Conservation (phyloP, 2,329 filamentous ascomycete species). For the Tolypocladium amazonense region DNA sequence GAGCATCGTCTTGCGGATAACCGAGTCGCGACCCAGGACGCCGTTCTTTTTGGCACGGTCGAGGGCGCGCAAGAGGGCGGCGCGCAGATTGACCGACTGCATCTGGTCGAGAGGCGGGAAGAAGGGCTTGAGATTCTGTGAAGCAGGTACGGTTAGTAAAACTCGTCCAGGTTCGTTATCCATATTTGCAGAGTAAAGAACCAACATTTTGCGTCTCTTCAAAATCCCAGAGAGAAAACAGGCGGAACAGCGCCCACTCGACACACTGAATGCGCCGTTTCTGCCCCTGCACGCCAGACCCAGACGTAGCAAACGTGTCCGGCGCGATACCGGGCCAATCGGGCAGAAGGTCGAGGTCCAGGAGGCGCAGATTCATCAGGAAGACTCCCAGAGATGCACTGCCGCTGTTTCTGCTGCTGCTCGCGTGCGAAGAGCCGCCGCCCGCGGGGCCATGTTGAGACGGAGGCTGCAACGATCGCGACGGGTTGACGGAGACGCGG, state of each 20-base stretch:
- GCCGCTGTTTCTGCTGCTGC: not conserved
- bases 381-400: constrained; percentile 35
- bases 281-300: constrained; percentile 58
- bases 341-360: constrained; percentile 63
- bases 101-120: constrained; percentile 85
- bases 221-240: constrained; percentile 77
- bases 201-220: constrained; percentile 62
- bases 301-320: constrained; percentile 54
- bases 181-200: not conserved
- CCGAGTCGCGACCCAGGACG: constrained; percentile 64
- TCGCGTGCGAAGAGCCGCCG: not conserved
- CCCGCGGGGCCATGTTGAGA: not conserved
- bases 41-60: constrained; percentile 85
- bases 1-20: constrained; percentile 87
- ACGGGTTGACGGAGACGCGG: constrained; percentile 3
- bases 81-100: constrained; percentile 82
- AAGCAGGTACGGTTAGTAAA: not conserved
- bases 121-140: constrained; percentile 75
- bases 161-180: not conserved
- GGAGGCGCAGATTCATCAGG: constrained; percentile 70
- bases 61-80: constrained; percentile 69
- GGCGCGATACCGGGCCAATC: constrained; percentile 74
- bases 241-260: constrained; percentile 84
- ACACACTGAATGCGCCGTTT: constrained; percentile 73
- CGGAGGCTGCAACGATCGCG: not conserved